Evolutionary conservation across 208 protist genomes (phyloP), one percentile per base, ranked within the genome.

Genomic region (Acanthamoeba castellanii): DNA sequence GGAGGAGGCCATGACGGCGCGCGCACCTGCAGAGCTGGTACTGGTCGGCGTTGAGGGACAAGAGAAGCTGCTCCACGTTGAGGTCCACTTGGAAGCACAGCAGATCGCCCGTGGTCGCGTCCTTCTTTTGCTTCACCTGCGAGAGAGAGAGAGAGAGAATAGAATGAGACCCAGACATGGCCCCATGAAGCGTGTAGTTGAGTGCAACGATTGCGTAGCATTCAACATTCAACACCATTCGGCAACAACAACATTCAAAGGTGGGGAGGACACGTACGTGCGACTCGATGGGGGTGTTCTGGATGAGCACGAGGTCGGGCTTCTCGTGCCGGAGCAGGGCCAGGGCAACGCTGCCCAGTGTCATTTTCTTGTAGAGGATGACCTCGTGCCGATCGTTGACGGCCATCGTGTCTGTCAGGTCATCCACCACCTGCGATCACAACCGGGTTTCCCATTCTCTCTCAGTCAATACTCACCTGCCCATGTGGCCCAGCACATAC

Each of bases 331-430:
- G 70, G 1, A 88, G 34, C 50, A 88, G 47, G 11, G 81, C 25
- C 47, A 88, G 34, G 7, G 81, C 42, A 30, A 88, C 81, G 34
- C 47, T 64, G 81, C 81, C 81, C 47, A 88, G n/a, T 8, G 42
- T 88, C 81, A 88, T 64, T 59, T 88, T 61, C 34, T 88, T 88
- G 81, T 88, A 88, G 25, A 88, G n/a, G 16, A 88, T 88, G 11
- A 88, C 20, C 34, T 88, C 81, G 20, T 88, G 47, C 18, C n/a
- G 42, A 16, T 88, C 81, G 47, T 88, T 88, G 11, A 88, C 50
- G 22, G 42, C 47, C 27, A 88, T 88, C 9, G 45, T 88, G 25
- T 88, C 81, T 6, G 81, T 88, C 81, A 88, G 50, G 81, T 88
- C 81, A 0, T 64, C 81, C 81, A 88, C 81, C 45, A 64, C 50